Evolutionary conservation across 495 filamentous ascomycete species (phyloP).

Genomic region (Penicillium taxi): DNA sequence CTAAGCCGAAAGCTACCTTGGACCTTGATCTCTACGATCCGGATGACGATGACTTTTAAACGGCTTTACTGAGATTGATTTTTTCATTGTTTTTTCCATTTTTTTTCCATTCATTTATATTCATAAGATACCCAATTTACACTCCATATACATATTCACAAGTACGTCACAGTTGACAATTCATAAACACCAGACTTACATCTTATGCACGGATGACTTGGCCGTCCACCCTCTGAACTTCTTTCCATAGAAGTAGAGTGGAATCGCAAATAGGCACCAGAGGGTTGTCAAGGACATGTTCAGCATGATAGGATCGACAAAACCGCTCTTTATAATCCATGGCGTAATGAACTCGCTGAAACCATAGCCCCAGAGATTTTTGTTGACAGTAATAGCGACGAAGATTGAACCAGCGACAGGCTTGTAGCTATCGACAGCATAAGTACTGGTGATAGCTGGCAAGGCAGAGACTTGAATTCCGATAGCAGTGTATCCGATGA

Average conservation of each 20-base stretch:
- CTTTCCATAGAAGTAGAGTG: constrained; percentile 53
- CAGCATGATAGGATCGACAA: constrained; percentile 42
- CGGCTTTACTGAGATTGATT: too few species aligned
- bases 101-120: too few species aligned
- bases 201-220: constrained; percentile 45
- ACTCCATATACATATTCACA: too few species aligned
- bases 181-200: constrained; percentile 33
- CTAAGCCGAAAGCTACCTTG: constrained; percentile 31
- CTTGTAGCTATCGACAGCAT: constrained; percentile 58
- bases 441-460: constrained; percentile 40
- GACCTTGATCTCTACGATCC: constrained; percentile 43
- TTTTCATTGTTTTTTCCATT: too few species aligned
- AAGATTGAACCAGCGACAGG: constrained; percentile 52
- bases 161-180: not conserved
- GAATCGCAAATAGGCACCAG: constrained; percentile 45
- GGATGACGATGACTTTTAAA: constrained; percentile 37
- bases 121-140: too few species aligned
- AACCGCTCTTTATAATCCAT: constrained; percentile 30
- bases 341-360: constrained; percentile 42
- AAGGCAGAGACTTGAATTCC: constrained; percentile 53
- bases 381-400: constrained; percentile 53
- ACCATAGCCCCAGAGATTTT: constrained; percentile 52
- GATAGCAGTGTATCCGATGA: constrained; percentile 46
- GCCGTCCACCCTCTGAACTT: constrained; percentile 46
- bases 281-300: constrained; percentile 46